Conservation (phyloP, 2,329 filamentous ascomycete genomes). For the Aureobasidium sp. region DNA sequence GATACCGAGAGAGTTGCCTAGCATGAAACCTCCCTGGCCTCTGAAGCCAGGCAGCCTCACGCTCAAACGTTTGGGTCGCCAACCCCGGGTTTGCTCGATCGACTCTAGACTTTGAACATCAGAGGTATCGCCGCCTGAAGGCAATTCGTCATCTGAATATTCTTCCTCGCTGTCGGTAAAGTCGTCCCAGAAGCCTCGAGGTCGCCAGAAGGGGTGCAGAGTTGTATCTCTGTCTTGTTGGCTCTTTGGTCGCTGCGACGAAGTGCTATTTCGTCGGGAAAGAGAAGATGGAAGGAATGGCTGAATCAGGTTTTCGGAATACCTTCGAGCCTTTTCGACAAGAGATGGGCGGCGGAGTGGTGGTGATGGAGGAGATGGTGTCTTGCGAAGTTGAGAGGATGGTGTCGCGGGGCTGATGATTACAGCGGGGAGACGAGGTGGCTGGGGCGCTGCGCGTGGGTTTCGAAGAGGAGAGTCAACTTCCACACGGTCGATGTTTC, state of each 20-base stretch:
- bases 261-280: slow-evolving; percentile 17
- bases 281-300: slow-evolving; percentile 29
- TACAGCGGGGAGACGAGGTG: slow-evolving; percentile 40
- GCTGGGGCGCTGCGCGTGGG: slow-evolving; percentile 50
- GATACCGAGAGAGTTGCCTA: slow-evolving; percentile 52
- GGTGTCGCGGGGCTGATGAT: slow-evolving; percentile 52
- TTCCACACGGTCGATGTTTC: slow-evolving; percentile 13
- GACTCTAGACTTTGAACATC: slow-evolving; percentile 26
- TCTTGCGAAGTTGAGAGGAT: not conserved
- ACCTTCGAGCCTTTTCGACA: slow-evolving; percentile 38
- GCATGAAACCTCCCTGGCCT: slow-evolving; percentile 39
- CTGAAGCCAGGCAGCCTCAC: slow-evolving; percentile 34
- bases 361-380: slow-evolving; percentile 10
- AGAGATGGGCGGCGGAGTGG: slow-evolving; percentile 34
- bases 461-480: slow-evolving; percentile 55
- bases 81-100: not conserved
- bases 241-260: slow-evolving; percentile 17
- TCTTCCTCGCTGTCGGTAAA: slow-evolving; percentile 37
- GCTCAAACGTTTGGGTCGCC: slow-evolving; percentile 27
- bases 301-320: slow-evolving; percentile 39
- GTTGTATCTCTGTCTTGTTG: slow-evolving; percentile 33
- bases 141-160: slow-evolving; percentile 30
- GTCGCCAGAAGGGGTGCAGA: slow-evolving; percentile 57
- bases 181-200: slow-evolving; percentile 57
- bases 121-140: slow-evolving; percentile 41